A percentile compares a stretch with the other conserved stretches of the same genome.
Evolutionary conservation across 345 rosid genomes (phyloP).

Genomic region (Boechera stricta): DNA sequence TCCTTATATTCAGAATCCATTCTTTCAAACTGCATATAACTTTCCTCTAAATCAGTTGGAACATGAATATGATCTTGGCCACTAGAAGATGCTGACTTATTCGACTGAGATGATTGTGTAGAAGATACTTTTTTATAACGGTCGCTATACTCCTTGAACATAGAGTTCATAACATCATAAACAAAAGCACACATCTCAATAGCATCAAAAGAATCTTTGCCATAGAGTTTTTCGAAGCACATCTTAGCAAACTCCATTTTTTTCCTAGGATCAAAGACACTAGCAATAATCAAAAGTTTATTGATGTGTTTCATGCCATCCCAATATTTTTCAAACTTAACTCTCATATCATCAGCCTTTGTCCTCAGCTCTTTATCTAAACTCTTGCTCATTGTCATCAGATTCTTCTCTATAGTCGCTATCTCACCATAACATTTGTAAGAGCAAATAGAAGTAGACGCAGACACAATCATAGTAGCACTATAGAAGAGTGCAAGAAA

Average conservation of each 20-base stretch:
- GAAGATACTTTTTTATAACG: too few species aligned
- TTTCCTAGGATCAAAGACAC: not conserved
- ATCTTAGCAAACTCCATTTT: not conserved
- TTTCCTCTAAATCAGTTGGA: too few species aligned
- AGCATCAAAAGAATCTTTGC: not conserved
- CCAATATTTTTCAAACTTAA: not conserved
- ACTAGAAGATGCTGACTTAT: too few species aligned
- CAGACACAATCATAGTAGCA: not conserved
- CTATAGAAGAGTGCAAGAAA: not conserved
- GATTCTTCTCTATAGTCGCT: not conserved
- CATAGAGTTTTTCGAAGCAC: not conserved
- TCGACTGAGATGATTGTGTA: too few species aligned
- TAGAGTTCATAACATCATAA: not conserved
- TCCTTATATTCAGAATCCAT: too few species aligned
- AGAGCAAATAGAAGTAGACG: not conserved
- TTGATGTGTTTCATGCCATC: not conserved
- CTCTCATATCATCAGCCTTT: not conserved
- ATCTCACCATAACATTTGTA: not conserved
- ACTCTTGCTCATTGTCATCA: not conserved
- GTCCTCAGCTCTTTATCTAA: not conserved
- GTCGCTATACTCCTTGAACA: not conserved
- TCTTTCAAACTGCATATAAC: too few species aligned
- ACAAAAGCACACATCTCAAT: not conserved
- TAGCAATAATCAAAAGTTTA: not conserved
- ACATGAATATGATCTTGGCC: too few species aligned